A percentile compares a stretch with the other conserved stretches of the same genome.
phyloP scores from a whole-genome alignment of 78 protist species.

The Bigelowiella natans region DNA sequence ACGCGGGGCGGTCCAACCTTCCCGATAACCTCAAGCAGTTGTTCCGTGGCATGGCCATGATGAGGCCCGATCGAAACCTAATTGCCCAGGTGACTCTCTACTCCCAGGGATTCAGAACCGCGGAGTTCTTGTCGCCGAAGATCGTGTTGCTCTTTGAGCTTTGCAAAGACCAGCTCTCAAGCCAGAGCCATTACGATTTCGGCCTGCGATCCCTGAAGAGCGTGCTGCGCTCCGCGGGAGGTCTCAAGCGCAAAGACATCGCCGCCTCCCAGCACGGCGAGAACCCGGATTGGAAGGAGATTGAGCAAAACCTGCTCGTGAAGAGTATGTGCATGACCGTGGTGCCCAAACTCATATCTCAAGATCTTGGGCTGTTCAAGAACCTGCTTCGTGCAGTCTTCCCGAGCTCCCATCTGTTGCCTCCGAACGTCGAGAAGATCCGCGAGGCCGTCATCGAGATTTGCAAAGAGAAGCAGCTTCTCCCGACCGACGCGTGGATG shows the following conservation, averaged over 20 bases:
- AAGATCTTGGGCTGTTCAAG: slow-evolving; percentile 40
- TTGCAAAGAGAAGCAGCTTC: slow-evolving; percentile 8
- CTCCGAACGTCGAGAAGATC: slow-evolving; percentile 30
- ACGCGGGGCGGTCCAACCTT: slow-evolving; percentile 93
- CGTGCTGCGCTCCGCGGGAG: slow-evolving; percentile 85
- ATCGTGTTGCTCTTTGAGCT: slow-evolving; percentile 87
- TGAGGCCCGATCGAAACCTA: slow-evolving; percentile 81
- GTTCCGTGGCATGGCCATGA: slow-evolving; percentile 72
- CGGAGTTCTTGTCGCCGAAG: slow-evolving; percentile 74
- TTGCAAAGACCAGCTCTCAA: slow-evolving; percentile 78
- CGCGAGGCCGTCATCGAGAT: slow-evolving; percentile 12
- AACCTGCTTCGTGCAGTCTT: slow-evolving; percentile 59
- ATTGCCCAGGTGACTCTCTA: slow-evolving; percentile 93
- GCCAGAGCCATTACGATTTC: slow-evolving; percentile 95
- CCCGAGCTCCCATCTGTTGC: slow-evolving; percentile 38
- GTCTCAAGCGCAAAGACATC: slow-evolving; percentile 54
- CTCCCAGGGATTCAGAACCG: slow-evolving; percentile 87
- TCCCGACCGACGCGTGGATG: slow-evolving; percentile 37
- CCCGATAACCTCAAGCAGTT: slow-evolving; percentile 98
- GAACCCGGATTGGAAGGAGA: slow-evolving; percentile 10
- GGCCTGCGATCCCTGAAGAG: slow-evolving; percentile 96
- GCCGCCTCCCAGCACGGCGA: not conserved
- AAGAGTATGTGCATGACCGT: slow-evolving; percentile 22
- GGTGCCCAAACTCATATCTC: not conserved
- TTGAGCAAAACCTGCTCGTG: slow-evolving; percentile 34